A percentile compares a stretch with the other conserved stretches of the same genome.
Conservation (phyloP, 1,139 yeast species). For the Saccharomyces pastorianus region DNA sequence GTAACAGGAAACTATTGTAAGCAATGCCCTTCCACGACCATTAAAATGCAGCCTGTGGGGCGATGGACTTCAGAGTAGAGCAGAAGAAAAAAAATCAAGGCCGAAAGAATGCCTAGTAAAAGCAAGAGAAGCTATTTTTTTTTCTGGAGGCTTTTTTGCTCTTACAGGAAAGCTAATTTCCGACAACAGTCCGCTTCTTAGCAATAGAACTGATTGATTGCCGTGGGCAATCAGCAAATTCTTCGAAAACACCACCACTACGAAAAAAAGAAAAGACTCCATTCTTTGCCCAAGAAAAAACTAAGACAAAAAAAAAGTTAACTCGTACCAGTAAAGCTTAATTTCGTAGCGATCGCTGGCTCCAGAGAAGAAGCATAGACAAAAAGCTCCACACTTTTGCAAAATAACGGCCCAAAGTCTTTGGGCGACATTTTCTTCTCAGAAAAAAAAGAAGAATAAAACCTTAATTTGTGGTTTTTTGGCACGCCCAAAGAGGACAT, state of each 20-base stretch:
- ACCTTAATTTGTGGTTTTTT: not conserved
- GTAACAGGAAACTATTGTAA: too few species aligned
- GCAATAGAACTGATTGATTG: not conserved
- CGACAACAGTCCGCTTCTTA: too few species aligned
- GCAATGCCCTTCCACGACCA: too few species aligned
- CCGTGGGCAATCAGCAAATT: not conserved
- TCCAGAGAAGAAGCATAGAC: not conserved
- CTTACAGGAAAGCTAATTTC: too few species aligned
- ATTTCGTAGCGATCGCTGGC: not conserved
- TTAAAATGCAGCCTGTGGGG: too few species aligned
- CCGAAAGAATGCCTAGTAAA: too few species aligned
- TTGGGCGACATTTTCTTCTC: not conserved
- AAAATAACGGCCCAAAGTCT: slow-evolving; percentile 1
- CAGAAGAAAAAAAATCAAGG: too few species aligned
- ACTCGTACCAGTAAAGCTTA: not conserved
- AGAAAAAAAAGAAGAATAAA: not conserved
- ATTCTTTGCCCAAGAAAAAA: not conserved
- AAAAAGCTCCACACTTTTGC: not conserved
- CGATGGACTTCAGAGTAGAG: too few species aligned
- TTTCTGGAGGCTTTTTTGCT: too few species aligned
- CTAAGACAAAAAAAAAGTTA: not conserved
- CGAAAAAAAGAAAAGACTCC: not conserved
- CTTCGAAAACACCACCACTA: not conserved
- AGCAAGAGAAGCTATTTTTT: too few species aligned
- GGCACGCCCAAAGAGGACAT: not conserved